Base-by-base conservation (phyloP, 2,329 filamentous ascomycete species). In the Neonectria magnoliae region DNA sequence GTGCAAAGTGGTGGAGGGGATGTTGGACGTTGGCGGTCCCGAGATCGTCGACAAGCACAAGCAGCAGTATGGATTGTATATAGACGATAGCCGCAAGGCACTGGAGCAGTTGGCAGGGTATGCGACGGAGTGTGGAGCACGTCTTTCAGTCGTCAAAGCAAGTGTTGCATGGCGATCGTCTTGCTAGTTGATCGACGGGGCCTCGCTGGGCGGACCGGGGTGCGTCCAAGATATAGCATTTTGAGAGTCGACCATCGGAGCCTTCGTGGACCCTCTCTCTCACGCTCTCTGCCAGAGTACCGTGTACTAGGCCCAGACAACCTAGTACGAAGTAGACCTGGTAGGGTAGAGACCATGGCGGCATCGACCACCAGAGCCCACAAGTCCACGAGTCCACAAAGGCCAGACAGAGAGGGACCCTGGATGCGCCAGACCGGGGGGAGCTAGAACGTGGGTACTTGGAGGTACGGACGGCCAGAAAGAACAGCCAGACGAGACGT, bases 81-180 rank as follows among this genome's bases (percentile, higher is more conserved):
- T 42, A 42, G 38, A 42, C 38, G n/a, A 42, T 11, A 42, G 38
- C n/a, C 38, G 38, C 16, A 42, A 42, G 41, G 47, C 44, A 67
- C 47, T 42, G 41, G 41, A 61, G 61, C 29, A 60, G 67, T 52
- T 38, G 36, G 36, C 36, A 42, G 38, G 38, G 38, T 42, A 42
- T 42, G 38, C 55, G 68, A 72, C 67, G 62, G 60, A 66, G 38
- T 71, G 71, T 72, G 69, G 71, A 73, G 71, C 62, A 38, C 27
- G 56, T 56, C 54, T 45, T 56, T 38, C 50, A 53, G 47, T 56
- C 36, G 52, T 62, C 54, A 58, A 62, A 68, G 68, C 68, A 72
- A 71, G 71, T 72, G 71, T 73, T 72, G 71, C 70, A 73, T 73
- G 60, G 69, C 70, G 71, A 73, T 73, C 71, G 65, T 52, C 64